Percentiles rank a stretch among this genome's conserved stretches.
Conservation (phyloP, 306 rosid species). For the Cucumis sativus region DNA sequence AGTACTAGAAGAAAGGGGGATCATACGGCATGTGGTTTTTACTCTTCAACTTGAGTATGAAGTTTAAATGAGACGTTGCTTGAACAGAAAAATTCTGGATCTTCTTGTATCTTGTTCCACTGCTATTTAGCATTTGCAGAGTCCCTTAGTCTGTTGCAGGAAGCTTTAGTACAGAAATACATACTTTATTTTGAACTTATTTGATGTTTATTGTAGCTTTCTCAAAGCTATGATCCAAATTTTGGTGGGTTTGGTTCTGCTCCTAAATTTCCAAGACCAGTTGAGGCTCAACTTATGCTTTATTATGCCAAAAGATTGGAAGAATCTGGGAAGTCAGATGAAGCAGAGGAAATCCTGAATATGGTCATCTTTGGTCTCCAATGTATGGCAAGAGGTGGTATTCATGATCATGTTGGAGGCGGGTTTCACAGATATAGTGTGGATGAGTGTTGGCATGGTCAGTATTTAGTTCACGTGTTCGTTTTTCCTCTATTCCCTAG, state of each 20-base stretch:
- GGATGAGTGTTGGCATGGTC: slow-evolving; percentile 98
- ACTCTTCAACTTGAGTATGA: neutral
- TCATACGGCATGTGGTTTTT: neutral
- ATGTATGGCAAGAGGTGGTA: slow-evolving; percentile 92
- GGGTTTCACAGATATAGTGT: slow-evolving; percentile 97
- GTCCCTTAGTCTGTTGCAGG: slow-evolving; percentile 3
- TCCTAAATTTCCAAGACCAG: slow-evolving; percentile 97
- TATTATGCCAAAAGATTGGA: slow-evolving; percentile 60
- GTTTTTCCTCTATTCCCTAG: neutral
- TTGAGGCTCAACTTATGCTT: slow-evolving; percentile 80
- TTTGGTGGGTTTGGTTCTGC: slow-evolving; percentile 92
- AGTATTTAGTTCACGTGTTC: slow-evolving; percentile 15
- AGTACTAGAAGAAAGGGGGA: neutral
- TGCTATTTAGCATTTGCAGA: neutral
- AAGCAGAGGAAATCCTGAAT: slow-evolving; percentile 32
- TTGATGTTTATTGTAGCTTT: slow-evolving; percentile 45
- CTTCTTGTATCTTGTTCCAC: neutral
- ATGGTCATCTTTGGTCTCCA: slow-evolving; percentile 61
- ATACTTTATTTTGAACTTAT: neutral
- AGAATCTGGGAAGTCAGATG: slow-evolving; percentile 38
- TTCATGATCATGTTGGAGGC: slow-evolving; percentile 89
- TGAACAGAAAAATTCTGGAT: neutral
- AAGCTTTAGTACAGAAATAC: neutral
- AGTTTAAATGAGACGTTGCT: neutral
- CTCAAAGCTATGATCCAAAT: slow-evolving; percentile 56